Conservation (phyloP, 164 flowering plant genomes). For the Dillenia suffruticosa region DNA sequence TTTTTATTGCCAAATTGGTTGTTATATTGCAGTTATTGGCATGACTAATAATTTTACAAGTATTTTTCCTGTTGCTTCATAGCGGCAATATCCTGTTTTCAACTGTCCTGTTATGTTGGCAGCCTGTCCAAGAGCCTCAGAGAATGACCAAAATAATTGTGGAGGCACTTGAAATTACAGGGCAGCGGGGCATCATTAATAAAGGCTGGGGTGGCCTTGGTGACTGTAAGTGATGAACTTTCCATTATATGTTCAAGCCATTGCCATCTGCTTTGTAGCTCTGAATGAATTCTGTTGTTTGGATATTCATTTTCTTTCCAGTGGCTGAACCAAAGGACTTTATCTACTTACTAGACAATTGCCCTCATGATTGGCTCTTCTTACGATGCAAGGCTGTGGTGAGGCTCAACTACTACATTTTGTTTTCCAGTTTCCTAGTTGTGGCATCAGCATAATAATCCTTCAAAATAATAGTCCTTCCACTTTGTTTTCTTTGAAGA, state of each 20-base stretch:
- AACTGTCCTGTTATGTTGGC: conserved; percentile 8
- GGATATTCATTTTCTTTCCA: conserved; percentile 25
- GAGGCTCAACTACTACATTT: conserved; percentile 20
- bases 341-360: conserved; percentile 75
- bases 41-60: background rate
- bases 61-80: background rate
- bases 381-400: conserved; percentile 95
- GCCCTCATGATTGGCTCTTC: conserved; percentile 98
- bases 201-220: conserved; percentile 99
- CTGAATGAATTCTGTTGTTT: background rate
- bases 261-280: no score
- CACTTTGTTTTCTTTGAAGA: no score
- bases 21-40: no score
- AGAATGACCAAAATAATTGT: conserved; percentile 94
- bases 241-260: background rate
- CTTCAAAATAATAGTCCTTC: no score
- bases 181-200: conserved; percentile 94
- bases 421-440: no score
- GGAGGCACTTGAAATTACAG: conserved; percentile 76
- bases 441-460: no score
- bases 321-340: conserved; percentile 85
- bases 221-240: conserved; percentile 51
- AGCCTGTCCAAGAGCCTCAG: conserved; percentile 98
- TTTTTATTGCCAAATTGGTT: no score
- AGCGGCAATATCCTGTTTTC: background rate